phyloP scores from a whole-genome alignment of 495 filamentous ascomycete genomes.

The Xylaria sp. region DNA sequence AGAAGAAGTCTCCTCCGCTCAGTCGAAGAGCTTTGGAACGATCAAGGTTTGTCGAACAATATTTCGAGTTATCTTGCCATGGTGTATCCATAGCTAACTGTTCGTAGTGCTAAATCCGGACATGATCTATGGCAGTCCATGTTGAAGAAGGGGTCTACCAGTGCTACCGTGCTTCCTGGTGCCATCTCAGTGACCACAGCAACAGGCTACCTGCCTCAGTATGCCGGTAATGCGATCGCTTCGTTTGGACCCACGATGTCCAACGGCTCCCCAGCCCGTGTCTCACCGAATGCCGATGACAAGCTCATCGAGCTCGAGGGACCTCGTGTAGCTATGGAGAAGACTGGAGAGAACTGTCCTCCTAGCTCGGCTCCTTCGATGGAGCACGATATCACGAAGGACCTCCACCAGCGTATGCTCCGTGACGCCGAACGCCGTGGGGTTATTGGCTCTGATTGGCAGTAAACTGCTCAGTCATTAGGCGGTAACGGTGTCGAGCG shows the following conservation, averaged over 20 bases:
- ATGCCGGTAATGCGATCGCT: conserved; percentile 49
- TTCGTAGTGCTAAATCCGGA: conserved; percentile 36
- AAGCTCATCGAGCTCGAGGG: conserved; percentile 37
- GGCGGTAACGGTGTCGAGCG: not conserved
- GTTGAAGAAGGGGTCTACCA: conserved; percentile 52
- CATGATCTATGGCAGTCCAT: conserved; percentile 51
- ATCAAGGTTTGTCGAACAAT: conserved; percentile 36
- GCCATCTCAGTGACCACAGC: conserved; percentile 55
- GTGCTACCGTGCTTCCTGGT: conserved; percentile 44
- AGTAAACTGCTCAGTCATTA: conserved; percentile 25
- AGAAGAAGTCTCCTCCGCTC: conserved; percentile 22
- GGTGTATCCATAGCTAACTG: conserved; percentile 21
- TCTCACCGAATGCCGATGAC: conserved; percentile 35
- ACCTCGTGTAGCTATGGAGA: conserved; percentile 39
- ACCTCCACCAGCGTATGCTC: conserved; percentile 39
- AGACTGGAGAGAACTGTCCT: conserved; percentile 52
- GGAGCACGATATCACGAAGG: conserved; percentile 36
- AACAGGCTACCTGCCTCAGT: conserved; percentile 55
- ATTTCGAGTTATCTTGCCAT: not conserved
- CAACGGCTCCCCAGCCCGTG: conserved; percentile 32
- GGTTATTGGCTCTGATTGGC: conserved; percentile 41
- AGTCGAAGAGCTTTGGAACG: conserved; percentile 33
- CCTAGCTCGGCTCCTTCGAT: conserved; percentile 40
- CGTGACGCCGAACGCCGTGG: conserved; percentile 40
- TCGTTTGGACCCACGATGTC: conserved; percentile 51